Conservation (phyloP, 345 rosid genomes). For the Raphanus raphanistrum region DNA sequence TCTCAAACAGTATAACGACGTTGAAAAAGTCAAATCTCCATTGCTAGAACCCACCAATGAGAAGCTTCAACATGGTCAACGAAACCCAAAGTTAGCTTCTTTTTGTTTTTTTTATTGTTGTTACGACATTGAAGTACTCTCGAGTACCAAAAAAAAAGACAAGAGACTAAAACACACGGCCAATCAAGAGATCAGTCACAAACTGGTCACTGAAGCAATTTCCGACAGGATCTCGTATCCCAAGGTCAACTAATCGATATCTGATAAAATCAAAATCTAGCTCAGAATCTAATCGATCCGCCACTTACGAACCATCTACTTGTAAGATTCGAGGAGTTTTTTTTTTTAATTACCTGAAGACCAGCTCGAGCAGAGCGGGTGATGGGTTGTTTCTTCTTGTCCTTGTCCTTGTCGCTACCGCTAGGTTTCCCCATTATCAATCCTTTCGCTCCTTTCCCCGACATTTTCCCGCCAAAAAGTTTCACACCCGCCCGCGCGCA, state of each 20-base stretch:
- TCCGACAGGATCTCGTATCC: conserved; percentile 5
- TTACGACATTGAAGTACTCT: too few relatives aligned
- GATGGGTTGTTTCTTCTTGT: conserved; percentile 66
- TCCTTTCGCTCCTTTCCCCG: conserved; percentile 87
- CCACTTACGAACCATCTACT: not conserved
- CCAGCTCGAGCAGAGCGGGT: conserved; percentile 88
- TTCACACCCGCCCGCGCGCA: not conserved
- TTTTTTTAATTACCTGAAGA: conserved; percentile 50
- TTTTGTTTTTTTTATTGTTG: too few relatives aligned
- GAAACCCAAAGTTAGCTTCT: too few relatives aligned
- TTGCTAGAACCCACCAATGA: not conserved
- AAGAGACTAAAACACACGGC: too few relatives aligned
- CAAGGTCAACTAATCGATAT: not conserved
- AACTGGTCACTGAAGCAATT: too few relatives aligned
- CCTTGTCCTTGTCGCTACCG: conserved; percentile 63
- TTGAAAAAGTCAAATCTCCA: not conserved
- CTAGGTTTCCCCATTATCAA: conserved; percentile 68
- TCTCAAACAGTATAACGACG: not conserved
- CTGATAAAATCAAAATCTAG: not conserved
- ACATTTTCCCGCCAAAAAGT: conserved; percentile 51
- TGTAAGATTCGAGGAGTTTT: not conserved
- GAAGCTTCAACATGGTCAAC: not conserved
- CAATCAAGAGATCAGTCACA: too few relatives aligned
- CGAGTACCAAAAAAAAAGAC: too few relatives aligned
- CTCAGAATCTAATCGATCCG: conserved; percentile 24